Conservation (phyloP, 2,329 filamentous ascomycete species). For the Penicillium sp. region DNA sequence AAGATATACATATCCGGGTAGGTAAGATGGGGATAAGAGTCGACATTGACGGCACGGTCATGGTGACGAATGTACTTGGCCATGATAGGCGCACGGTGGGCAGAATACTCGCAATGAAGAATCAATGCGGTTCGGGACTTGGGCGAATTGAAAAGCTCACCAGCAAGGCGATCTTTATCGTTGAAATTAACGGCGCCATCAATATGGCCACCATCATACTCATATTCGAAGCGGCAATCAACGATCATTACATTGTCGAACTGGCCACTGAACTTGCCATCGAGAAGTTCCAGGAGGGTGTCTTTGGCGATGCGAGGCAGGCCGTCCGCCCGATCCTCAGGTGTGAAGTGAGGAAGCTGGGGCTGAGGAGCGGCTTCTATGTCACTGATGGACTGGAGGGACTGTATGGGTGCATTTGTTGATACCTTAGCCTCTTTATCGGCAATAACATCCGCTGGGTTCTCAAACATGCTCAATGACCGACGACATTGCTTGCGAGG, state of each 20-base stretch:
- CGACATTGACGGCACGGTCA: slow-evolving; percentile 81
- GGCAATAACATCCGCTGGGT: slow-evolving; percentile 83
- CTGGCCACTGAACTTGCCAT: slow-evolving; percentile 73
- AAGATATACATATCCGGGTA: slow-evolving; percentile 98
- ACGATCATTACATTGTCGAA: slow-evolving; percentile 85
- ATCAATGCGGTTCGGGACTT: slow-evolving; percentile 76
- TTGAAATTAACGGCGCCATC: slow-evolving; percentile 93
- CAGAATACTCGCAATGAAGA: slow-evolving; percentile 98
- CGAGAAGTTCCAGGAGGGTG: slow-evolving; percentile 82
- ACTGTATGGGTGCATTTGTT: slow-evolving; percentile 59
- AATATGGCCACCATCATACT: slow-evolving; percentile 96
- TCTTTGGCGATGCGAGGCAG: slow-evolving; percentile 82
- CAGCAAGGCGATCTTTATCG: slow-evolving; percentile 84
- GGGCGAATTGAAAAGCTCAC: slow-evolving; percentile 72
- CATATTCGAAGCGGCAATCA: slow-evolving; percentile 98
- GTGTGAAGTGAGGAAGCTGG: slow-evolving; percentile 78
- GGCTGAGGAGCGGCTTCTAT: slow-evolving; percentile 74
- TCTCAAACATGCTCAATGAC: slow-evolving; percentile 97
- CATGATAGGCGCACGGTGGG: slow-evolving; percentile 93
- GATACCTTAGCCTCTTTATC: slow-evolving; percentile 64
- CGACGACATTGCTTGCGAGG: slow-evolving; percentile 87
- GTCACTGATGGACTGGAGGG: slow-evolving; percentile 74
- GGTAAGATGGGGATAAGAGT: slow-evolving; percentile 82
- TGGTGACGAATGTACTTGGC: slow-evolving; percentile 87
- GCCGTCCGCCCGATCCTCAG: slow-evolving; percentile 77